Base-by-base conservation (phyloP, 2,329 filamentous ascomycete genomes). In the Clathrospora elynae region DNA sequence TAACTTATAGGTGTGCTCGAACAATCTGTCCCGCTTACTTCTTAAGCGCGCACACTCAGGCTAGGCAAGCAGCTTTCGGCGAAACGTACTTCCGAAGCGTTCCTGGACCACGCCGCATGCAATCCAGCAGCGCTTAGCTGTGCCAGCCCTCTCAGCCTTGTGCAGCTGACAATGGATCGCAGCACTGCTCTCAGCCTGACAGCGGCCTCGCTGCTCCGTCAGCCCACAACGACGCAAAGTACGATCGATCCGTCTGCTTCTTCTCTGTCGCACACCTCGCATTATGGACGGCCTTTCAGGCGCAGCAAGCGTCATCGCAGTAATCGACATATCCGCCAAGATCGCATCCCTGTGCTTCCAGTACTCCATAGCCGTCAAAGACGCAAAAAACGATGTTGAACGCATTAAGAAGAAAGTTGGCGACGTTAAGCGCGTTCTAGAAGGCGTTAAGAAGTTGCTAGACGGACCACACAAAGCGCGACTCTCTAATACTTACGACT, bases 281-380 rank as follows among this genome's bases (percentile, higher is more conserved):
- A 43, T 44, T 40, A 68, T 68, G 58, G 68, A 72, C 42, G 61
- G 45, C 33, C 55, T 74, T 41, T 64, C 62, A 22, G 49, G 58
- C 8, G 65, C 62, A 13, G 63, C 68, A 49, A 73, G 62, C 54
- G 56, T 72, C 26, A 62, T 71, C 31, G 66, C 71, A 32, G 67
- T 73, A 23, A 46, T 72, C 26, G 63, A 74, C 36, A 44, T 74
- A 38, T 69, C 71, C 16, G 59, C 55, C 23, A 73, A 73, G 30
- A 47, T 74, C 33, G 42, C 49, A 10, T 56, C 56, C 33, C 46
- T 67, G 6, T 74, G 68, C 36, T 58, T 56, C 13, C 53, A 70
- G 34, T 74, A 74, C 49, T 71, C 58, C 5, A 49, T 42, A 14
- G 49, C 31, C 8, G 51, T 57, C 11, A 53, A 59, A 32, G 22